These are phyloP conservation scores for Physaria fendleri DNA, from an alignment of 345 rosid species.

Conservation along the genomic window DNA sequence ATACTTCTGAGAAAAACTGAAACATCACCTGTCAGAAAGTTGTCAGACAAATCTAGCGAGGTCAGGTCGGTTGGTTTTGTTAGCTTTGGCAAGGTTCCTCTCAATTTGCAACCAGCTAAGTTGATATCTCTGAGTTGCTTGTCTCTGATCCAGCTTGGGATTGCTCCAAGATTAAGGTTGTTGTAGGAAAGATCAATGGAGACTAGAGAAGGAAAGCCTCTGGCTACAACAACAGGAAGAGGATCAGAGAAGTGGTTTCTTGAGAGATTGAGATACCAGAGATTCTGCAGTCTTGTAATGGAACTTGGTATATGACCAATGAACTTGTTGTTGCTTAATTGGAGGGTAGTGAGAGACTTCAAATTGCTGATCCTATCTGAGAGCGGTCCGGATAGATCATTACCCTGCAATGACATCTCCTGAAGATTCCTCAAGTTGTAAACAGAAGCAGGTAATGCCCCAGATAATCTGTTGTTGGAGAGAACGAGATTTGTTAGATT, in stretches of 20 bases:
- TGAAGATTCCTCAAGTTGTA: conserved; percentile 47
- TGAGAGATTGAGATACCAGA: conserved; percentile 87
- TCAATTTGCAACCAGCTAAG: conserved; percentile 76
- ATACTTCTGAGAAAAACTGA: conserved; percentile 49
- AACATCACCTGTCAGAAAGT: conserved; percentile 53
- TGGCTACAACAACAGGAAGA: conserved; percentile 44
- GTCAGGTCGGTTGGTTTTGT: conserved; percentile 40
- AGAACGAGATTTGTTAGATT: conserved; percentile 55
- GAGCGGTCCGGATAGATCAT: conserved; percentile 57
- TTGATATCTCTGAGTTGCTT: conserved; percentile 53
- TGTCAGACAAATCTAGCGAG: conserved; percentile 67
- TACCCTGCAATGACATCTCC: conserved; percentile 53
- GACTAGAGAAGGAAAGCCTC: conserved; percentile 60
- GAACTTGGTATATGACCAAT: conserved; percentile 64
- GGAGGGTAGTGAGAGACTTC: conserved; percentile 63
- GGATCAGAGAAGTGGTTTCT: conserved; percentile 67
- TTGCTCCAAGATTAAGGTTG: conserved; percentile 54
- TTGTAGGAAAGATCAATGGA: conserved; percentile 83
- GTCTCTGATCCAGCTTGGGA: conserved; percentile 68
- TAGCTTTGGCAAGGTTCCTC: conserved; percentile 63
- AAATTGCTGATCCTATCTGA: conserved; percentile 56
- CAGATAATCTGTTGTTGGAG: conserved; percentile 61
- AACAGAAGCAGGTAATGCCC: conserved; percentile 53
- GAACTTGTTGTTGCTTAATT: conserved; percentile 55
- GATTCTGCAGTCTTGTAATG: conserved; percentile 53